Evolutionary conservation across 495 filamentous ascomycete species (phyloP), one percentile per base, ranked within the genome.

Genomic region (Penicillium fimorum): DNA sequence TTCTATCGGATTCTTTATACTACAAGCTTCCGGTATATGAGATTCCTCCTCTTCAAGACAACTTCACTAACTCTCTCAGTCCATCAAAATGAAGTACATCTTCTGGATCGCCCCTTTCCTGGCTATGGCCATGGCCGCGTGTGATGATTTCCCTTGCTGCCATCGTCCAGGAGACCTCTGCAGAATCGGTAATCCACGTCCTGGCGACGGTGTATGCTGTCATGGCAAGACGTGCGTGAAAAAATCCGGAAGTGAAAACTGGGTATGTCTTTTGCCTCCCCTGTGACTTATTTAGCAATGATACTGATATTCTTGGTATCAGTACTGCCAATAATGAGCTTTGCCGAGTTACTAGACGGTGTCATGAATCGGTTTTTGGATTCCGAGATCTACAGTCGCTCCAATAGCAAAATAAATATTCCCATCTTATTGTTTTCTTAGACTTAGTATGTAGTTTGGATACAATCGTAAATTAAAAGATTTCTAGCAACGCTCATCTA

Each of bases 11-110:
- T 22, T 45, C 17, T 35, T 22, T 53, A 20, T 24, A 55, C 41
- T 55, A 47, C 42, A 53, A 18, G 12, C 29, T 25, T 17, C 42
- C 27, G 5, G 52, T 55, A 47, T 43, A 15, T 41, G 24, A 22
- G n/a, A 55, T 55, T 40, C 5, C 1, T 40, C 13, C 7, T 15
- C 35, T 45, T 15, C 5, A 55, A 55, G 41, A 5, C 6, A 48
- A 33, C 18, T 48, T 29, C 22, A 20, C 44, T 48, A 47, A 55
- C 53, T 13, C 33, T 25, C 44, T 27, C 22, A 47, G 44, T 20
- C 44, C 32, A 47, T 8, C 56, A 58, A 58, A 58, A 58, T 58
- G 56, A 58, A 58, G 20, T 58, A 52, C 22, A 52, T 58, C 11
- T 48, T 58, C 41, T 25, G 52, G 41, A 41, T 58, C 48, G 49